Base-by-base conservation (phyloP, 805 yeast species). In the Schizosaccharomyces pombe region DNA sequence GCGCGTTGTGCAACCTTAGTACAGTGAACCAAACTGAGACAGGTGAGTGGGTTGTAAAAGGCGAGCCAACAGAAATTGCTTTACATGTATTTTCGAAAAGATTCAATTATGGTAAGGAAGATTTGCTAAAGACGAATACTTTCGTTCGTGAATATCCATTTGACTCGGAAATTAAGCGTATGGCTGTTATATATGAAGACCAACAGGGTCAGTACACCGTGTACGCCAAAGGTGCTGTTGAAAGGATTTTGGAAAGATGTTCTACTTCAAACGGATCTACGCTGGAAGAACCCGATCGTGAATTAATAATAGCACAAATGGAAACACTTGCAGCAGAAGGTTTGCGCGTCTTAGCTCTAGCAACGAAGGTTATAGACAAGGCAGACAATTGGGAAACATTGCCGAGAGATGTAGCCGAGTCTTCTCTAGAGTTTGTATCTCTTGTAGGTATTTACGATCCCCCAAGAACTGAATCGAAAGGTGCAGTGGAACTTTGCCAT, bases 21-120 rank as follows among this genome's bases (percentile, higher is more conserved):
- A 71, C 72, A 9, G 78, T 85, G 2, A 74, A 72, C 57, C 68
- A 73, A 59, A 67, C 72, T 56, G 66, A 22, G 4, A 24, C 19
- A 26, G 40, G 33, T 11, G 57, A 56, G 24, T 84, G 93, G 93
- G 76, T 75, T 60, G 86, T 85, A 8, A 80, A 78, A 62, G 94
- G 94, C 57, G 94, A 85, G 63, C 89, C 94, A 47, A 85, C 94
- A 2, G 94, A 85, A 67, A 79, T 82, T 61, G 93, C 94, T 2
- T 80, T 85, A 57, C 89, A 83, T 62, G 89, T 84, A 0, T 82
- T 81, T 62, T 74, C 79, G 24, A 67, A 78, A 11, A 74, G 86
- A 61, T 67, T 80, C 57, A 73, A 72, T 31, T 70, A 68, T 69
- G 12, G 60, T 59, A 8, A 62, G 73, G 58, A 68, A 73, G 57